Base-by-base conservation (phyloP, 106 monocot species). In the Ottelia alismoides region DNA sequence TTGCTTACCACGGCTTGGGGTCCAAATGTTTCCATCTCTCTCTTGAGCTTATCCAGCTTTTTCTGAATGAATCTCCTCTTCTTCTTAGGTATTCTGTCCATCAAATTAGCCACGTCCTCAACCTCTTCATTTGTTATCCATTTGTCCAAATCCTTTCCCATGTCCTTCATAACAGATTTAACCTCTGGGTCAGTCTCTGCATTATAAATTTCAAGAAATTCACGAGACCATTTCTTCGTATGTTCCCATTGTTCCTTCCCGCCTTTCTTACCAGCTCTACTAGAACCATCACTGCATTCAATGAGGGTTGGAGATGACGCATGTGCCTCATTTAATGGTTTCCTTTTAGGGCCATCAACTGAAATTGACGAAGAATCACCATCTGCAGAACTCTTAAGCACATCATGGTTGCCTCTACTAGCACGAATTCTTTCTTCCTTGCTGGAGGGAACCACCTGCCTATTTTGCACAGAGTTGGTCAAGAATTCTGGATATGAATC, bases 141-240 rank as follows among this genome's bases (percentile, higher is more conserved):
- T 76, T 71, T 70, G 25, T 83, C 83, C 28, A 89, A 68, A 56
- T 70, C 83, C 64, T 83, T 89, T 22, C 88, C 88, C 79, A 89
- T 80, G 53, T 83, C 76, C 52, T 60, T 83, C 71, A 83, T 76
- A 30, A 74, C 58, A 48, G 88, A 79, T 68, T 89, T 89, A 6
- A 83, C 57, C 31, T 89, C 88, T 43, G 88, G 88, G 72, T 89
- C 83, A 20, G 52, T 74, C 68, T 89, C 74, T 31, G 76, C 48
- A 77, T 89, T 89, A 60, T 89, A 89, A 57, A 89, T 71, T 47
- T 89, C 83, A 22, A 89, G 58, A 65, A 89, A 83, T 52, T 73
- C 88, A 72, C 70, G 56, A 24, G 88, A 79, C 88, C 88, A 89
- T 69, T 72, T 89, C 73, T 89, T 89, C 28, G 88, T 89, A 56